A percentile compares a stretch with the other conserved stretches of the same genome.
Evolutionary conservation across 257 asterid species (phyloP).

Genomic region (Solanum infundibuliforme): DNA sequence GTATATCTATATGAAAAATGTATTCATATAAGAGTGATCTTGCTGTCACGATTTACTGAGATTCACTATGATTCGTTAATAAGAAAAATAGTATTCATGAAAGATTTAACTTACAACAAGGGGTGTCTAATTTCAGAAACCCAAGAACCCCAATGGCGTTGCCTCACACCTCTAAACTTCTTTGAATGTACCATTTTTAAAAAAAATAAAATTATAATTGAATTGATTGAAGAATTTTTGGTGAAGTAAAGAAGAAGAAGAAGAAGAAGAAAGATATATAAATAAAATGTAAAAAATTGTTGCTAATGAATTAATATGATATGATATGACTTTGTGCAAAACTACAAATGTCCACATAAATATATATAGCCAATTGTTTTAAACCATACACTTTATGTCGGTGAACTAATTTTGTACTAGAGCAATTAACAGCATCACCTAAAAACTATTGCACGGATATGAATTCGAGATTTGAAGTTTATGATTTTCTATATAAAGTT

Average conservation of each 20-base stretch:
- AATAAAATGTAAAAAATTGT: background rate
- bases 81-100: background rate
- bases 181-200: slow-evolving; percentile 48
- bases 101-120: slow-evolving; percentile 37
- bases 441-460: background rate
- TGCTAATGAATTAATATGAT: background rate
- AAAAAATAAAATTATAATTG: background rate
- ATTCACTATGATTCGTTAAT: background rate
- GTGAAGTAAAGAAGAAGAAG: background rate
- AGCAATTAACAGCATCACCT: background rate
- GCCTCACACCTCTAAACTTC: slow-evolving; percentile 87
- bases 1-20: background rate
- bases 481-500: background rate
- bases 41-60: background rate
- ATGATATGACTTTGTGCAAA: background rate
- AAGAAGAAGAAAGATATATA: background rate
- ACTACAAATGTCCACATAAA: background rate
- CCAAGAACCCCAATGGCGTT: slow-evolving; percentile 98
- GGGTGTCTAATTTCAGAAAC: slow-evolving; percentile 96
- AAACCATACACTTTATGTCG: background rate
- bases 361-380: background rate
- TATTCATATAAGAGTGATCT: background rate
- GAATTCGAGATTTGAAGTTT: background rate
- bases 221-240: background rate
- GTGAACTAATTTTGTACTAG: background rate